A percentile compares a stretch with the other conserved stretches of the same genome.
phyloP scores from a whole-genome alignment of 2,329 filamentous ascomycete genomes.

The Fusarium agapanthi region DNA sequence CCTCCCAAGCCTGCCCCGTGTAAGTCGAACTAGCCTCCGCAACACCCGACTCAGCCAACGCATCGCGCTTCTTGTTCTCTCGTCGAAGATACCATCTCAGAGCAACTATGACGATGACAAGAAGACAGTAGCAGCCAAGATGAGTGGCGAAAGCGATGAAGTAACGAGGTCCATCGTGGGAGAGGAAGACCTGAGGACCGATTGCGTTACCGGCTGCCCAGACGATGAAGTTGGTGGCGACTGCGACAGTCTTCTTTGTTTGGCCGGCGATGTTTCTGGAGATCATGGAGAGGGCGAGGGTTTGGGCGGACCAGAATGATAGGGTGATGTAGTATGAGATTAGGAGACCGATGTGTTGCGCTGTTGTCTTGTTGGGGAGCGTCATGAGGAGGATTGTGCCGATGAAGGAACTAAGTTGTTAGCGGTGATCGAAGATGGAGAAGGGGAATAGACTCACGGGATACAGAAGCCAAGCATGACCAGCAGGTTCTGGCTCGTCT shows the following conservation, averaged over 20 bases:
- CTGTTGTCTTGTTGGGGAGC: background rate
- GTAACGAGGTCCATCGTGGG: constrained; percentile 61
- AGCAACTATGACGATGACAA: constrained; percentile 65
- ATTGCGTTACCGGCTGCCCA: constrained; percentile 76
- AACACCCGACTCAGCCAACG: constrained; percentile 53
- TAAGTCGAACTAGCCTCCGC: constrained; percentile 48
- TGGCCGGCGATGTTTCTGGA: constrained; percentile 76
- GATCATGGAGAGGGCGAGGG: constrained; percentile 72
- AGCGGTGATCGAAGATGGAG: background rate
- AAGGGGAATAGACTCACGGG: constrained; percentile 53
- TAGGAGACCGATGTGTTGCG: constrained; percentile 65
- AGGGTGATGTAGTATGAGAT: constrained; percentile 80
- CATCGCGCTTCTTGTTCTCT: constrained; percentile 68
- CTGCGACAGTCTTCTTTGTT: constrained; percentile 75
- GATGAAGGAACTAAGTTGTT: constrained; percentile 57
- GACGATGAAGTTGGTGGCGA: constrained; percentile 75
- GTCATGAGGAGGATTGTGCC: constrained; percentile 76
- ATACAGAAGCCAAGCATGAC: constrained; percentile 73
- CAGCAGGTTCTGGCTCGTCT: constrained; percentile 72
- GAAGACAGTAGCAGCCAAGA: constrained; percentile 71
- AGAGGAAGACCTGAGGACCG: constrained; percentile 47
- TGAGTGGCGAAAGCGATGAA: constrained; percentile 75
- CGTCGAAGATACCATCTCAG: constrained; percentile 66
- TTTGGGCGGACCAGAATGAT: constrained; percentile 80
- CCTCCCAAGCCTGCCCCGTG: constrained; percentile 64